These are phyloP conservation scores for Avena eriantha DNA, from an alignment of 176 grass and related monocot species.

Conservation along the genomic window DNA sequence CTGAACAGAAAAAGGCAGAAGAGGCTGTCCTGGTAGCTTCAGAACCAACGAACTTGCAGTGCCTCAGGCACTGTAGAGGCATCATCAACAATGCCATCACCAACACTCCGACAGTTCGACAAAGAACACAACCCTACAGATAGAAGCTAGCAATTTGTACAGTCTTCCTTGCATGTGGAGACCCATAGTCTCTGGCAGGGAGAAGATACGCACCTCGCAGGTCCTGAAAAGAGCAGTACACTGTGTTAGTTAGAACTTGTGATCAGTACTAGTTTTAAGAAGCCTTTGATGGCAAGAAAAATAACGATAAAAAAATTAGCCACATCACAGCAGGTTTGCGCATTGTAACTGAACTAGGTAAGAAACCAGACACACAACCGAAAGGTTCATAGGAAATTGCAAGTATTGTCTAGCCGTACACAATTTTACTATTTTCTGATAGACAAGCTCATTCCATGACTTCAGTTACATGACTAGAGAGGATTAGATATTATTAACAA, in stretches of 20 bases:
- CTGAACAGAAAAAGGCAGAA: neutral
- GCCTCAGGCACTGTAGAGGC: conserved; percentile 11
- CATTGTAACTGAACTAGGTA: neutral
- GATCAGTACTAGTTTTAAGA: neutral
- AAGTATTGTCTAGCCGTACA: neutral
- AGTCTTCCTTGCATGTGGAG: conserved; percentile 28
- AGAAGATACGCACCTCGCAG: neutral
- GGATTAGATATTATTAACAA: neutral
- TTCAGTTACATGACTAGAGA: conserved; percentile 18
- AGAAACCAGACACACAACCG: neutral
- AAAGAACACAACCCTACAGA: neutral
- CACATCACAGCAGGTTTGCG: neutral
- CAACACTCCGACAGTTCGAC: neutral
- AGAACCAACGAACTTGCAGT: neutral
- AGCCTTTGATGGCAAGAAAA: neutral
- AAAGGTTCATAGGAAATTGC: neutral
- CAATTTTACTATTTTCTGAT: neutral
- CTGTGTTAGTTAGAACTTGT: conserved; percentile 8
- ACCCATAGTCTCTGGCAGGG: neutral
- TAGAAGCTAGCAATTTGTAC: conserved; percentile 46
- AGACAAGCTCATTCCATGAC: neutral
- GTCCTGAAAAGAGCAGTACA: conserved; percentile 25
- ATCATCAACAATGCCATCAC: conserved; percentile 27
- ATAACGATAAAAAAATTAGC: neutral
- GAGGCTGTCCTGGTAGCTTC: neutral